These are phyloP conservation scores for Boletus edulis DNA, from an alignment of 768 basidiomycete species.

Conservation along the genomic window DNA sequence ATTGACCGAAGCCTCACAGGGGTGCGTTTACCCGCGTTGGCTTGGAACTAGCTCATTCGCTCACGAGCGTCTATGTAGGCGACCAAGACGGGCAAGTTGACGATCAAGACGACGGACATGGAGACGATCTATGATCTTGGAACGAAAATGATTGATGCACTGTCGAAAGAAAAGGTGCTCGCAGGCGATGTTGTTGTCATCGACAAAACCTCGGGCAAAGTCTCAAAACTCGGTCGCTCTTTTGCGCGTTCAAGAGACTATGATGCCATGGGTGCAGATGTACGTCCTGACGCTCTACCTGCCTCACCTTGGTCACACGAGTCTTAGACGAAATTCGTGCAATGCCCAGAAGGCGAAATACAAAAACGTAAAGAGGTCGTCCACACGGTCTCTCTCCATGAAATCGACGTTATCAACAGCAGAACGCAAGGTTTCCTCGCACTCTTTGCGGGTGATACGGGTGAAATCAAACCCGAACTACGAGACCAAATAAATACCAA, in stretches of 20 bases:
- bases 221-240: conserved; percentile 93
- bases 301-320: neutral
- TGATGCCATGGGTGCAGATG: conserved; percentile 99
- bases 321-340: conserved; percentile 93
- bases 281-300: conserved; percentile 39
- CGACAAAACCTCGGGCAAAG: conserved; percentile 96
- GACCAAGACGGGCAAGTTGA: conserved; percentile 95
- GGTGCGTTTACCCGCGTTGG: conserved; percentile 41
- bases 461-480: conserved; percentile 97
- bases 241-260: conserved; percentile 98
- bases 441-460: conserved; percentile 92
- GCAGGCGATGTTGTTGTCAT: conserved; percentile 95
- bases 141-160: conserved; percentile 97
- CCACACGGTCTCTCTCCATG: conserved; percentile 96
- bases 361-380: conserved; percentile 97
- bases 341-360: conserved; percentile 96
- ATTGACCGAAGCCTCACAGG: conserved; percentile 97
- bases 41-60: neutral
- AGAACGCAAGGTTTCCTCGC: conserved; percentile 98
- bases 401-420: conserved; percentile 99
- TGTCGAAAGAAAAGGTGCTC: conserved; percentile 95
- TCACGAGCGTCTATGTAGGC: conserved; percentile 49
- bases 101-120: conserved; percentile 99
- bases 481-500: conserved; percentile 96
- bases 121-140: conserved; percentile 99